Evolutionary conservation across 1,284 basidiomycete genomes (phyloP), one percentile per base, ranked within the genome.

Genomic region (Ceratobasidium sp.): DNA sequence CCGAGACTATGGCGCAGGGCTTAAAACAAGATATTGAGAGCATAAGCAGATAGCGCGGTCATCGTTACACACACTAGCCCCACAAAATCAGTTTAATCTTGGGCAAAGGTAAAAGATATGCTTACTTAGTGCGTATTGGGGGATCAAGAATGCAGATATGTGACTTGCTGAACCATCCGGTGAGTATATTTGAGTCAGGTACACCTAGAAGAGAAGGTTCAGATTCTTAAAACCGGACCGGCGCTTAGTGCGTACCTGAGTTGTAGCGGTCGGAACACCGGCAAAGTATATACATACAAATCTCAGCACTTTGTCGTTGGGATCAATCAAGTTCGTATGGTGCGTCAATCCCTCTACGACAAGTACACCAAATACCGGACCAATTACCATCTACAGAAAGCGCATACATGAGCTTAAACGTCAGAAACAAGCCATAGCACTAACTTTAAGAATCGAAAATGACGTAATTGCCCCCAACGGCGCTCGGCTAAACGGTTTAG

Each of bases 261-360:
- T 90, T 12, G 91, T 92, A 1, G 91, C 90, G 0, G 91, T 91
- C 0, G 92, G 92, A 42, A 92, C 85, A 80, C 91, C 91, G 0
- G 92, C 90, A 61, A 91, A 86, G 81, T 92, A 90, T 81, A 93
- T 91, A 89, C 91, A 92, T 18, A 93, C 90, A 77, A 94, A 93
- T 80, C 88, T 87, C 42, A 94, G 82, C 0, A 93, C 90, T 73
- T 90, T 91, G 81, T 94, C 89, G 0, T 90, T 86, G 68, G 82
- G 82, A 13, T 87, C 82, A 42, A 94, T 90, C 7, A 94, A 63
- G 1, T 89, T 89, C 0, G 81, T 85, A n/a, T 61, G 71, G 0
- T 83, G 83, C 15, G 88, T 87, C 40, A 94, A 84, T 5, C 88
- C 90, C 72, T 90, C 85, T 40, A 89, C 90, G 3, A 94, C 88